A percentile compares a stretch with the other conserved stretches of the same genome.
Evolutionary conservation across 1,284 basidiomycete genomes (phyloP).

Genomic region (Sporisorium graminicola): DNA sequence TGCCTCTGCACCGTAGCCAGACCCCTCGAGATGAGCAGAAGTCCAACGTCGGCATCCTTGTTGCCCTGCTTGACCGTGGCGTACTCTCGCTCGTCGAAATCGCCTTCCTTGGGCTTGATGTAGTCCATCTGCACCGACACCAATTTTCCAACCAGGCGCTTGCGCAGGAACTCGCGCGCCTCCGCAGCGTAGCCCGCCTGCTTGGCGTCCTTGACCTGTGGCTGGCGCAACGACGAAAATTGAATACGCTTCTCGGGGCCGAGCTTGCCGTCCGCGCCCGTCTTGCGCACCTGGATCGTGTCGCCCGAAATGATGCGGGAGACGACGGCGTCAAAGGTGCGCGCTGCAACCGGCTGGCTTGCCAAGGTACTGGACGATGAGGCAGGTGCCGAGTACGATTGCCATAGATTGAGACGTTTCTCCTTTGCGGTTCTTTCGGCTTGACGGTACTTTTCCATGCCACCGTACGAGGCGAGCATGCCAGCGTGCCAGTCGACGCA

Average conservation of each 20-base stretch:
- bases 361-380: constrained; percentile 39
- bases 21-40: constrained; percentile 92
- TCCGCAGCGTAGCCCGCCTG: constrained; percentile 90
- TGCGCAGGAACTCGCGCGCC: constrained; percentile 77
- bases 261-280: constrained; percentile 70
- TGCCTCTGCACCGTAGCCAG: constrained; percentile 90
- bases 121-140: constrained; percentile 64
- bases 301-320: constrained; percentile 91
- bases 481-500: constrained; percentile 98
- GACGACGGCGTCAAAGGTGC: constrained; percentile 79
- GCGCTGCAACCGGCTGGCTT: constrained; percentile 44
- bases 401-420: constrained; percentile 83
- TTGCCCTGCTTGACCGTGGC: constrained; percentile 60
- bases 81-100: constrained; percentile 62
- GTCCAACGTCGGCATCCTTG: constrained; percentile 78
- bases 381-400: constrained; percentile 72
- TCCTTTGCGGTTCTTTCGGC: constrained; percentile 89
- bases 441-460: constrained; percentile 76
- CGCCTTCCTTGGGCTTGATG: constrained; percentile 62
- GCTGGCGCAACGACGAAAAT: constrained; percentile 86
- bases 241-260: constrained; percentile 84
- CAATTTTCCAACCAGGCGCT: constrained; percentile 58
- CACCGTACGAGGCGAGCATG: constrained; percentile 78
- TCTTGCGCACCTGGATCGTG: constrained; percentile 75
- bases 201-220: constrained; percentile 79